A percentile compares a stretch with the other conserved stretches of the same genome.
These are phyloP conservation scores for Moesziomyces globuligerus DNA, from an alignment of 1,284 basidiomycete genomes.

Conservation along the genomic window DNA sequence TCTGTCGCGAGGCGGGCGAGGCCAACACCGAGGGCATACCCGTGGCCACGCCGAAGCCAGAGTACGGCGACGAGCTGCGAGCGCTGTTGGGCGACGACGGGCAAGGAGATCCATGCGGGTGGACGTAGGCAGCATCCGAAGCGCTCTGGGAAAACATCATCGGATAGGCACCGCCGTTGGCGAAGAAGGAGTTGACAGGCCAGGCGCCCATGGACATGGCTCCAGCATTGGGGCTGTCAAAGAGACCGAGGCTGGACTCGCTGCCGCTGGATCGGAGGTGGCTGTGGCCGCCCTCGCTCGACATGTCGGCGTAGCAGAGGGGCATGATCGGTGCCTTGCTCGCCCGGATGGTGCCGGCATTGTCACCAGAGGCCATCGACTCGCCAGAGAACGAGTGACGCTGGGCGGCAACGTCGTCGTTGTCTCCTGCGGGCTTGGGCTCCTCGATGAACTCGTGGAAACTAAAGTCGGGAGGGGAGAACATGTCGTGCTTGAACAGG, in stretches of 20 bases:
- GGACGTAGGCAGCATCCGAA: constrained; percentile 26
- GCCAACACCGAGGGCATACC: constrained; percentile 31
- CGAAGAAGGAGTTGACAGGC: constrained; percentile 22
- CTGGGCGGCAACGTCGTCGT: constrained; percentile 10
- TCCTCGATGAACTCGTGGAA: constrained; percentile 60
- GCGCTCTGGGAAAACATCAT: constrained; percentile 48
- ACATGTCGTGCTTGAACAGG: constrained; percentile 14
- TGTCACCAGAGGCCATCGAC: too few species aligned
- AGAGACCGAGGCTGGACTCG: constrained; percentile 42
- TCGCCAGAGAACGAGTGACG: too few species aligned
- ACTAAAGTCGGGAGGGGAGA: constrained; percentile 35
- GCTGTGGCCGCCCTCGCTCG: constrained; percentile 18
- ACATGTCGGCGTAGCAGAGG: constrained; percentile 9
- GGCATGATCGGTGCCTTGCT: constrained; percentile 17
- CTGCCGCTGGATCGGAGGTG: constrained; percentile 21
- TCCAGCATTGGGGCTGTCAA: constrained; percentile 11
- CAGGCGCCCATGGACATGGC: constrained; percentile 14
- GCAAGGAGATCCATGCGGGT: constrained; percentile 39
- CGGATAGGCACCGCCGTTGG: constrained; percentile 21
- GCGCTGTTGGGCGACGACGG: constrained; percentile 46
- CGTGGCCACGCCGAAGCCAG: constrained; percentile 16
- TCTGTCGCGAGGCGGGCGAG: constrained; percentile 34
- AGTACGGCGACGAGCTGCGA: constrained; percentile 43
- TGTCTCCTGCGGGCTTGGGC: constrained; percentile 10
- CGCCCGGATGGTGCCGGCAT: constrained; percentile 6